Conservation (phyloP, 2,329 filamentous ascomycete genomes). For the Apiospora aurea region DNA sequence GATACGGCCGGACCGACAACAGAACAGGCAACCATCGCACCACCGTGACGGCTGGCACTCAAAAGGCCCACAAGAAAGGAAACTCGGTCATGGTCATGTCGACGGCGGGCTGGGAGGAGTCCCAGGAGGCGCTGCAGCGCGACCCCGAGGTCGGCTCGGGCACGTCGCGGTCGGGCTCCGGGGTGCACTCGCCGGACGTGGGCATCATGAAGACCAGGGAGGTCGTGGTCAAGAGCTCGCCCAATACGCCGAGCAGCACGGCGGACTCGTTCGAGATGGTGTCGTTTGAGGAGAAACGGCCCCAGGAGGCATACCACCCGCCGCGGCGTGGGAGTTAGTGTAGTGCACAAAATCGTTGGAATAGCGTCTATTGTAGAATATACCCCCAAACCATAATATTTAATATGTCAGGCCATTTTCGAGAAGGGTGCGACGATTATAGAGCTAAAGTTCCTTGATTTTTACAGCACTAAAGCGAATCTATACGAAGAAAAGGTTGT, state of each 20-base stretch:
- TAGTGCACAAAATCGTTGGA: background rate
- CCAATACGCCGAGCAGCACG: background rate
- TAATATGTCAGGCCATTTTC: background rate
- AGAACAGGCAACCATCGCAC: slow-evolving; percentile 25
- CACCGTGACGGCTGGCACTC: background rate
- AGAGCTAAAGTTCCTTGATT: background rate
- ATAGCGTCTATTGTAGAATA: background rate
- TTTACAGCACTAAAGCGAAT: too few species aligned
- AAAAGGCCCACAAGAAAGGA: slow-evolving; percentile 28
- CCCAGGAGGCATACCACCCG: background rate
- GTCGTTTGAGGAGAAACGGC: slow-evolving; percentile 8
- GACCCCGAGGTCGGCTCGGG: slow-evolving; percentile 25
- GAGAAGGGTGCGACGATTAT: background rate
- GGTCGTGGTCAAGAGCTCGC: slow-evolving; percentile 35
- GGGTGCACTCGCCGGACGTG: background rate
- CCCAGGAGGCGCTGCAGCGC: slow-evolving; percentile 42
- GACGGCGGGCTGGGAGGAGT: slow-evolving; percentile 41
- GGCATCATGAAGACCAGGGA: slow-evolving; percentile 44
- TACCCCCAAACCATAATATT: background rate
- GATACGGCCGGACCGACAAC: slow-evolving; percentile 22
- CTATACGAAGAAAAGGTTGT: too few species aligned
- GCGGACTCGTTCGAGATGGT: slow-evolving; percentile 31
- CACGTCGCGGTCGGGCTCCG: slow-evolving; percentile 11
- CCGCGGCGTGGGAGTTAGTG: background rate
- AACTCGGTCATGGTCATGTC: slow-evolving; percentile 45